Evolutionary conservation across 2,329 filamentous ascomycete genomes (phyloP).

Genomic region (Aspergillus alliaceus): DNA sequence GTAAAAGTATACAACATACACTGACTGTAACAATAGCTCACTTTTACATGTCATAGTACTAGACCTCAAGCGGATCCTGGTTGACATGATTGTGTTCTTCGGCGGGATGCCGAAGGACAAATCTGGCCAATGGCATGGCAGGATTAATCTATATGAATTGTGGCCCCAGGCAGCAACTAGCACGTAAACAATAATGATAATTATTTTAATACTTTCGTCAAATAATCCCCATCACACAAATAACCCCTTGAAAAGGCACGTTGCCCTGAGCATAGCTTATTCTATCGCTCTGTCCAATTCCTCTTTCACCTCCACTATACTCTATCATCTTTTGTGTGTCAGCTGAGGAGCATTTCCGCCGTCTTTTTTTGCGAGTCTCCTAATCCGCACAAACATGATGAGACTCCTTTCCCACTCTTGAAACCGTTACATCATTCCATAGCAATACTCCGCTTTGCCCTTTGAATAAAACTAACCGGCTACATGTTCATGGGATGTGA

Average conservation of each 20-base stretch:
- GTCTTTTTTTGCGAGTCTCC: not conserved
- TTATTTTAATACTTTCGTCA: not conserved
- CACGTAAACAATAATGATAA: not conserved
- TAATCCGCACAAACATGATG: slow-evolving; percentile 2
- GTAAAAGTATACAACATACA: no score
- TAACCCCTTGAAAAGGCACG: not conserved
- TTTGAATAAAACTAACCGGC: not conserved
- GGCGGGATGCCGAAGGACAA: not conserved
- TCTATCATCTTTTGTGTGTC: not conserved
- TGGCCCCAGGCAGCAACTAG: not conserved
- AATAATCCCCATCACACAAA: not conserved
- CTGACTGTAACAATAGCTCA: no score
- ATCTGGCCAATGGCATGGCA: not conserved
- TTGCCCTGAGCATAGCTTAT: not conserved
- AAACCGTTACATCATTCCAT: not conserved
- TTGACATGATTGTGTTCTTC: not conserved
- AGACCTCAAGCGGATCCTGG: not conserved
- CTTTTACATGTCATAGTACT: not conserved
- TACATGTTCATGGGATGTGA: slow-evolving; percentile 5
- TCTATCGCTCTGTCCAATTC: not conserved
- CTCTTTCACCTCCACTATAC: not conserved
- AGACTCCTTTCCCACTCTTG: not conserved
- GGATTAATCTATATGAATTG: not conserved
- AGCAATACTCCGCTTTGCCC: not conserved
- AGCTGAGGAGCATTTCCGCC: not conserved